Percentiles rank a stretch among this genome's conserved stretches.
phyloP scores from a whole-genome alignment of 176 grass and related monocot species.

The Panicum miliaceum region DNA sequence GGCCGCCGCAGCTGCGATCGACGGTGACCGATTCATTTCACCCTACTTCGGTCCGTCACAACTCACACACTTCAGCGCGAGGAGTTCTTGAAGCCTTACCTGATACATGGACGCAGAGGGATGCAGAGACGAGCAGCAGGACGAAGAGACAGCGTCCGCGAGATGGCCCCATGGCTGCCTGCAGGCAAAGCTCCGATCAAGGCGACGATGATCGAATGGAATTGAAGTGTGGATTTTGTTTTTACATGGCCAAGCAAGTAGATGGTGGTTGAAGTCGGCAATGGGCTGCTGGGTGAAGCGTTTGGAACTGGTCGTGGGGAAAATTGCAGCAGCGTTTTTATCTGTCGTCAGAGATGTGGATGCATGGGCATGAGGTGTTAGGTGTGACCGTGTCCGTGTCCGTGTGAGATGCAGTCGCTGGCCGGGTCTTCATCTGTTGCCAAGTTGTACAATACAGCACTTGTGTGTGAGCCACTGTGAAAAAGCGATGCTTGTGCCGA shows the following conservation, averaged over 20 bases:
- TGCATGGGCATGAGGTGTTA: not conserved
- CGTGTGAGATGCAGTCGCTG: not conserved
- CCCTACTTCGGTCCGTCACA: not conserved
- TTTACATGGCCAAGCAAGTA: not conserved
- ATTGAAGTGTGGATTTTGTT: not conserved
- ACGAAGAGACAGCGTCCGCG: not conserved
- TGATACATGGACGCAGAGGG: constrained; percentile 17
- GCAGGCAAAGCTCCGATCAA: not conserved
- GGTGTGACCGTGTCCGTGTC: constrained; percentile 11
- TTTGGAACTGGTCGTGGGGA: constrained; percentile 26
- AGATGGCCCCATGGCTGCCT: constrained; percentile 23
- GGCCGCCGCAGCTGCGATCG: constrained; percentile 18
- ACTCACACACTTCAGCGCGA: not conserved
- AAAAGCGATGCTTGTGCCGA: not conserved
- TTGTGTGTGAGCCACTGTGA: not conserved
- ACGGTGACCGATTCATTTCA: not conserved
- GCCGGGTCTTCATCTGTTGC: constrained; percentile 14
- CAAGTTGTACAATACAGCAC: not conserved
- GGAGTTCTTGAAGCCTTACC: not conserved
- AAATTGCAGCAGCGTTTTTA: not conserved
- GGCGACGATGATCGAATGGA: not conserved
- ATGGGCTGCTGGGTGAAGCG: not conserved
- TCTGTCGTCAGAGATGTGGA: constrained; percentile 31
- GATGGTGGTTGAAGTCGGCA: not conserved
- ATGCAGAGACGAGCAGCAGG: constrained; percentile 26